Conservation (phyloP, 495 filamentous ascomycete species). For the Talaromyces stipitatus region DNA sequence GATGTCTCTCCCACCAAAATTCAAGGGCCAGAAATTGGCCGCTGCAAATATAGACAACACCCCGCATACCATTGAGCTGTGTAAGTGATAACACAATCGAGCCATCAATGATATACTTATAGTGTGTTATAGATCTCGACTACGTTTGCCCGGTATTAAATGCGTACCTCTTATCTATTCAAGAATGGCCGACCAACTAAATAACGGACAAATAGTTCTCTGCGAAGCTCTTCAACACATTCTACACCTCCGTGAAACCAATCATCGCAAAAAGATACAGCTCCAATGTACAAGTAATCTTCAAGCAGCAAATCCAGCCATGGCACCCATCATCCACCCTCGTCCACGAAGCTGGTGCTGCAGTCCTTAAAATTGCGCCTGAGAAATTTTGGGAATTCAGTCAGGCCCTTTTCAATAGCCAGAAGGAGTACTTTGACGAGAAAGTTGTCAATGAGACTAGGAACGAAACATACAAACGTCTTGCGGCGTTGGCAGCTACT, state of each 20-base stretch:
- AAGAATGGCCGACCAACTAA: constrained; percentile 7
- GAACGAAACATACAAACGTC: constrained; percentile 74
- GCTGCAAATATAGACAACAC: constrained; percentile 30
- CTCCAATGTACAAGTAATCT: constrained; percentile 58
- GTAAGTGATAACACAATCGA: constrained; percentile 23
- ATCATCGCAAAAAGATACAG: constrained; percentile 49
- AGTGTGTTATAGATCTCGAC: constrained; percentile 52
- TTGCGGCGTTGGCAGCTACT: constrained; percentile 59
- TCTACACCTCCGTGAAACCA: constrained; percentile 53
- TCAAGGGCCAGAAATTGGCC: constrained; percentile 59
- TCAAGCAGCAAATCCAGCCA: constrained; percentile 89
- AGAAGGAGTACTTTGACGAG: constrained; percentile 73
- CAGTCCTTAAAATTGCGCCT: constrained; percentile 60
- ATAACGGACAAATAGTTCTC: constrained; percentile 34
- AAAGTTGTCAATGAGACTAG: constrained; percentile 72
- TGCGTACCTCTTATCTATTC: background rate
- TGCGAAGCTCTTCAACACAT: constrained; percentile 63
- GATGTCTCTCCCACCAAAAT: constrained; percentile 76
- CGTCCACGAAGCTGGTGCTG: constrained; percentile 77
- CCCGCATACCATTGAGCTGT: constrained; percentile 70
- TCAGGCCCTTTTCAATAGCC: constrained; percentile 59
- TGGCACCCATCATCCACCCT: constrained; percentile 92
- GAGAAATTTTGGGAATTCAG: constrained; percentile 73
- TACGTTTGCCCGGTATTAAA: constrained; percentile 69
- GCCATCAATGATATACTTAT: background rate